Evolutionary conservation across 495 filamentous ascomycete genomes (phyloP), one percentile per base, ranked within the genome.

Genomic region (Lasiosphaeria ovina): DNA sequence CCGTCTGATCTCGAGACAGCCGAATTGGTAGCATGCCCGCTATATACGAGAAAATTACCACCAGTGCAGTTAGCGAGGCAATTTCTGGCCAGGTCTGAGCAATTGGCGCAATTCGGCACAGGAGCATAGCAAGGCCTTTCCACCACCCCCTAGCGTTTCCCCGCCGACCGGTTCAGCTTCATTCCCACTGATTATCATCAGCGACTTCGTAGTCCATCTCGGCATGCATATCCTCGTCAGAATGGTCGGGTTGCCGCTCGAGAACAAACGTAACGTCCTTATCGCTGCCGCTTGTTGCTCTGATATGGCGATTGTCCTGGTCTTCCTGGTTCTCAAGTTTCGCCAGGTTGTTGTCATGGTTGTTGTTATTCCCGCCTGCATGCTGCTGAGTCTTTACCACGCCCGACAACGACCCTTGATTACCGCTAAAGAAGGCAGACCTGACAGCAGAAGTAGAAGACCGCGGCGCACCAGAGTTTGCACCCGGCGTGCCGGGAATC

Each of bases 131-230:
- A 24, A 24, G 24, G 24, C 24, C 24, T 24, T 24, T 24, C 24
- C 24, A 24, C 24, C 24, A 24, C 24, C 24, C 24, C 24, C 24
- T 24, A 24, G 24, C 24, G 24, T 24, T 24, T 24, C 24, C 24
- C 24, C 24, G 2, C 24, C 24, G 24, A 24, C 24, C 2, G 24
- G 2, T 24, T 24, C 24, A 24, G 24, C 48, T 14, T 50, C 48
- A 50, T 50, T 68, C 70, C 74, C 76, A 76, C 58, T 76, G 72
- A 59, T 78, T 70, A 48, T 75, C 73, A 65, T 76, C 75, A 12
- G 73, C 77, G 12, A 77, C 74, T 62, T 79, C 77, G 59, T 79
- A 77, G 51, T 79, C 76, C 61, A 78, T 67, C 5, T 62, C 33
- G 4, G 16, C 38, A 17, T 61, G 35, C 24, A 24, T 24, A 11